Conservation (phyloP, 805 yeast genomes). For the Blastobotrys muscicola region DNA sequence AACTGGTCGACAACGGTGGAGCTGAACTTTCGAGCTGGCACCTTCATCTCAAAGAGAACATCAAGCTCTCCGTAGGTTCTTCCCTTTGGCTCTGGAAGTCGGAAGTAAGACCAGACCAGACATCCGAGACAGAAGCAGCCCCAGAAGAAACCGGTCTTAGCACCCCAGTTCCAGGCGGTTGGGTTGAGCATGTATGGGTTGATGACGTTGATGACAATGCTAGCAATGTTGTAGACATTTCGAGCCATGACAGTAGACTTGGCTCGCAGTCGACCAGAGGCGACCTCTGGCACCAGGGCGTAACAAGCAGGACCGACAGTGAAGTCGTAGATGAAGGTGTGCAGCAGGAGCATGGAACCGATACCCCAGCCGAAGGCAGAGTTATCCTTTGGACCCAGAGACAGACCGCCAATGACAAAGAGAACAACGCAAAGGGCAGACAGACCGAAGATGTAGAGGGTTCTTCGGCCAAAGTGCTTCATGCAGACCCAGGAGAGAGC, state of each 20-base stretch:
- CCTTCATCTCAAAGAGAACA: conserved; percentile 34
- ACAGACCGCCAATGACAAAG: conserved; percentile 35
- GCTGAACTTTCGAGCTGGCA: conserved; percentile 22
- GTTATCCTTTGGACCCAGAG: conserved; percentile 1
- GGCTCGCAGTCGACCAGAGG: conserved; percentile 33
- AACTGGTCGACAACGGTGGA: too few relatives aligned
- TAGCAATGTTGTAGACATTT: conserved; percentile 19
- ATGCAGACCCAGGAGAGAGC: conserved; percentile 14
- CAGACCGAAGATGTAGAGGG: conserved; percentile 27
- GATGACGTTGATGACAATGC: conserved; percentile 11
- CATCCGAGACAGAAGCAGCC: conserved; percentile 28
- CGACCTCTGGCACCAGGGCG: conserved; percentile 33
- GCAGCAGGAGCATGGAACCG: conserved; percentile 38
- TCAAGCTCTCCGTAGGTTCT: conserved; percentile 54
- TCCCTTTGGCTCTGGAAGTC: conserved; percentile 50
- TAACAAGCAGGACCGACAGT: conserved; percentile 38
- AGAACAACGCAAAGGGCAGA: conserved; percentile 28
- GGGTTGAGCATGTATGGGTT: conserved; percentile 43
- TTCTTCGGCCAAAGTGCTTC: conserved; percentile 18
- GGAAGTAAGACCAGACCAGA: conserved; percentile 39
- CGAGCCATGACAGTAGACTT: conserved; percentile 37
- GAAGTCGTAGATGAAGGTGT: conserved; percentile 36
- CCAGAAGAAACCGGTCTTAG: conserved; percentile 40
- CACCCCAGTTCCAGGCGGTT: conserved; percentile 36
- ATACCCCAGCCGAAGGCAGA: conserved; percentile 19